Evolutionary conservation across 768 basidiomycete genomes (phyloP).

Genomic region (Podaxis pistillaris): DNA sequence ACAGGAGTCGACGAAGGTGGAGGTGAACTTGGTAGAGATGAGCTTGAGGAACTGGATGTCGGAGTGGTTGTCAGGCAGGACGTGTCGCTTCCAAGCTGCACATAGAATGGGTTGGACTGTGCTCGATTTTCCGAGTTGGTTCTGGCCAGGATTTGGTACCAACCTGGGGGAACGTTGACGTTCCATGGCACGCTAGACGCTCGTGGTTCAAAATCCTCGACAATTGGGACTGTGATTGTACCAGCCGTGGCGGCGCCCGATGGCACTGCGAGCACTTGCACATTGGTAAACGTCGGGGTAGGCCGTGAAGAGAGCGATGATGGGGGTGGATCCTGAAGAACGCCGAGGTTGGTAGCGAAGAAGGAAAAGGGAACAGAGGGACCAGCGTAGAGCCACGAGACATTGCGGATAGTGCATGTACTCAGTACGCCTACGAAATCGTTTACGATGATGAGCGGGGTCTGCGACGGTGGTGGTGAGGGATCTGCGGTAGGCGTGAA

Average conservation of each 20-base stretch:
- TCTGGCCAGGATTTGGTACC: constrained; percentile 39
- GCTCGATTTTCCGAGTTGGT: constrained; percentile 21
- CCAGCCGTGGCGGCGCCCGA: constrained; percentile 7
- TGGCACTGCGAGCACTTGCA: not conserved
- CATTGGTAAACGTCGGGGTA: not conserved
- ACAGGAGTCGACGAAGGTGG: not conserved
- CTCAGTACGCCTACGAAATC: not conserved
- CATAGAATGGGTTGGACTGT: constrained; percentile 28
- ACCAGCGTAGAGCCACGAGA: constrained; percentile 16
- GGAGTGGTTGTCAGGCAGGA: constrained; percentile 29
- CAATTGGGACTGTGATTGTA: constrained; percentile 25
- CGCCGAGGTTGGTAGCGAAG: constrained; percentile 19
- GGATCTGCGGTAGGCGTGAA: not conserved
- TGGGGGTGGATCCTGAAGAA: constrained; percentile 22
- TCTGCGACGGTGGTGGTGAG: not conserved
- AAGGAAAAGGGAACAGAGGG: not conserved
- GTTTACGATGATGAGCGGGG: not conserved
- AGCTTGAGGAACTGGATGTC: constrained; percentile 15
- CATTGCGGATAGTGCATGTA: constrained; percentile 8
- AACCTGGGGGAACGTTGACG: constrained; percentile 48
- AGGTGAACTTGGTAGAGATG: constrained; percentile 16
- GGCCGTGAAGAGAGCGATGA: constrained; percentile 4
- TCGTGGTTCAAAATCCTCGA: constrained; percentile 27
- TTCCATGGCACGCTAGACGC: constrained; percentile 27
- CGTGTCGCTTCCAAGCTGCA: constrained; percentile 28